Base-by-base conservation (phyloP, 1,139 yeast species). In the Pichia cactophila region DNA sequence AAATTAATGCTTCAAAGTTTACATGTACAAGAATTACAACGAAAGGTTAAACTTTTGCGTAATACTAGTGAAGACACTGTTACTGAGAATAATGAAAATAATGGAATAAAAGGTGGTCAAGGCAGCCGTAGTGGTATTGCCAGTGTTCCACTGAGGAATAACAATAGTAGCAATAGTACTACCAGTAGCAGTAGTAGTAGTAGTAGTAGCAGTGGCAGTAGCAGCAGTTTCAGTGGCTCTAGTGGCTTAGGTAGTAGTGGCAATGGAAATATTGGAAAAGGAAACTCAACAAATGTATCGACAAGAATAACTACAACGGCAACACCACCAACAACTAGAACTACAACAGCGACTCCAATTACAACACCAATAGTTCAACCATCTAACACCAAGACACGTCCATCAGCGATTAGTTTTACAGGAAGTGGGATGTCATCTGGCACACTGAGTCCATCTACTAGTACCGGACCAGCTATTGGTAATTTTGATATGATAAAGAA, bases 1-100 rank as follows among this genome's bases (percentile, higher is more conserved):
- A 80, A 83, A 56, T 64, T 84, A 52, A 72, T 83, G 74, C 64
- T 83, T 44, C 70, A 89, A 51, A 77, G 85, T 2, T 68, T 75
- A 52, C 82, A 82, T 59, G 82, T 78, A 8, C 45, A 41, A 17
- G 45, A 50, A 17, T 37, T 53, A 12, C 31, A 42, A 33, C 33
- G 28, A 14, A 48, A 47, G 5, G 26, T 46, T 16, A 35, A 41
- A 20, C 37, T 36, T 9, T 8, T 45, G 9, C n/a, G 35, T 31
- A 31, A 12, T 31, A 31, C 4, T 31, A 14, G 9, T 31, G 35
- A 31, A 3, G 35, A 41, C 11, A 17, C 6, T 28, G 26, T 29
- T 20, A 35, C 12, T 5, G 23, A 28, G 14, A 35, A 16, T 2
- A 10, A 17, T 8, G 29, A 4, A 4, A 16, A 14, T 14, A 28